A percentile compares a stretch with the other conserved stretches of the same genome.
These are phyloP conservation scores for Paulownia fortunei DNA, from an alignment of 257 asterid genomes.

Conservation along the genomic window DNA sequence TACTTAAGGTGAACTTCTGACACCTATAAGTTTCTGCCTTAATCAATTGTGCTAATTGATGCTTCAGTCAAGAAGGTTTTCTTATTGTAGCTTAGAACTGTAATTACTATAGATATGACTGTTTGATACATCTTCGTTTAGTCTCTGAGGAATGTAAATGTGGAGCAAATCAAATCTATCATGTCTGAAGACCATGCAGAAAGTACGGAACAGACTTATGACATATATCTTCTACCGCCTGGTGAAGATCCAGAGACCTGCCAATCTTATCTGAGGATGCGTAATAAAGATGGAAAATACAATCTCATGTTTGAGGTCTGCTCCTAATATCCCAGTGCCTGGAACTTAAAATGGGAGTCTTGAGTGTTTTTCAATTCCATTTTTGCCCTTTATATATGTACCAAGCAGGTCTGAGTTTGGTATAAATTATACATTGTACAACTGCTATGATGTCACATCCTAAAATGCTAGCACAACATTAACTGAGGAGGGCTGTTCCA, in stretches of 20 bases:
- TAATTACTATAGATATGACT: conserved; percentile 27
- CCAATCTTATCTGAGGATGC: conserved; percentile 98
- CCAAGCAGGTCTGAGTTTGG: neutral
- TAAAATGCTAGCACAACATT: neutral
- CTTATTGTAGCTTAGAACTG: neutral
- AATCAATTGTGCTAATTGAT: conserved; percentile 13
- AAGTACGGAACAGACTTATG: conserved; percentile 80
- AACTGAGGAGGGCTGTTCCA: conserved; percentile 17
- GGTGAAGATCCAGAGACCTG: conserved; percentile 99
- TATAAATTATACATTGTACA: neutral
- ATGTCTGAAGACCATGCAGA: conserved; percentile 73
- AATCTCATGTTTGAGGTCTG: conserved; percentile 99
- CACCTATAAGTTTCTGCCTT: neutral
- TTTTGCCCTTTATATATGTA: neutral
- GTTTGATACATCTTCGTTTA: conserved; percentile 41
- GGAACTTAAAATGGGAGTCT: neutral
- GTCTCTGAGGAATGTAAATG: conserved; percentile 67
- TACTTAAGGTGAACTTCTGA: conserved; percentile 71
- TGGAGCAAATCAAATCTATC: conserved; percentile 71
- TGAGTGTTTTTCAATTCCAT: neutral
- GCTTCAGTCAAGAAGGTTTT: neutral
- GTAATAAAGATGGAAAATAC: conserved; percentile 97
- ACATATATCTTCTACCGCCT: conserved; percentile 96
- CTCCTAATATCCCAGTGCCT: neutral
- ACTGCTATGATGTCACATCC: neutral